phyloP scores from a whole-genome alignment of 2,329 filamentous ascomycete species.

The Diaporthe longicolla region DNA sequence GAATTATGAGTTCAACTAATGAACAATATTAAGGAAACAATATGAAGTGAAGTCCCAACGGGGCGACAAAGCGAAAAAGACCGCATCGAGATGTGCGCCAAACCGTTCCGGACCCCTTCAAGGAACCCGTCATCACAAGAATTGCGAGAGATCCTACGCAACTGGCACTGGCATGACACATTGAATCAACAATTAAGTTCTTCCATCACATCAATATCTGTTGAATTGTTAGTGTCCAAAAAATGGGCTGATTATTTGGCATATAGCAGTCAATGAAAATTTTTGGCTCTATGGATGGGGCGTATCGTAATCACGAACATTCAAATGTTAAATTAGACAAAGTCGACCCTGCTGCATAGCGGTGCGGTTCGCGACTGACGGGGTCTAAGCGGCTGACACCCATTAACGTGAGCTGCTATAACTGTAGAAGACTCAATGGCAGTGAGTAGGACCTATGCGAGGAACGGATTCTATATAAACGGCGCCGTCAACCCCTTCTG shows the following conservation, averaged over 20 bases:
- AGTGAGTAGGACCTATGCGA: too few relatives aligned
- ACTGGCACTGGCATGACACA: fast-evolving
- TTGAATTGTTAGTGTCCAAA: not conserved
- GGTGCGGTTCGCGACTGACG: not conserved
- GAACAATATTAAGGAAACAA: not conserved
- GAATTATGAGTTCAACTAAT: not conserved
- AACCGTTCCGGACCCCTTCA: not conserved
- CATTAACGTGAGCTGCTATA: too few relatives aligned
- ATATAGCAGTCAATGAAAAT: not conserved
- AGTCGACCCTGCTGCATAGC: slow-evolving; percentile 1
- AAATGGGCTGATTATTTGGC: too few relatives aligned
- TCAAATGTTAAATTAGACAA: not conserved
- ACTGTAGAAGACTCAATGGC: too few relatives aligned
- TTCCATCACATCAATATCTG: not conserved
- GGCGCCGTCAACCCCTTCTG: too few relatives aligned
- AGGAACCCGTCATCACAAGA: not conserved
- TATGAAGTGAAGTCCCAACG: not conserved
- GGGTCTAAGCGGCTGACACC: too few relatives aligned
- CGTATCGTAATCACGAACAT: too few relatives aligned
- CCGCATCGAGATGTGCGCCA: not conserved
- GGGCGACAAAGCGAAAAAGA: not conserved
- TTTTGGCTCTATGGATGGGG: not conserved
- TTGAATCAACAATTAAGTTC: not conserved
- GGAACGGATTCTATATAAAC: too few relatives aligned
- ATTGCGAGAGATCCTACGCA: too few relatives aligned